phyloP scores from a whole-genome alignment of 257 asterid species.

The Fraxinus excelsior region DNA sequence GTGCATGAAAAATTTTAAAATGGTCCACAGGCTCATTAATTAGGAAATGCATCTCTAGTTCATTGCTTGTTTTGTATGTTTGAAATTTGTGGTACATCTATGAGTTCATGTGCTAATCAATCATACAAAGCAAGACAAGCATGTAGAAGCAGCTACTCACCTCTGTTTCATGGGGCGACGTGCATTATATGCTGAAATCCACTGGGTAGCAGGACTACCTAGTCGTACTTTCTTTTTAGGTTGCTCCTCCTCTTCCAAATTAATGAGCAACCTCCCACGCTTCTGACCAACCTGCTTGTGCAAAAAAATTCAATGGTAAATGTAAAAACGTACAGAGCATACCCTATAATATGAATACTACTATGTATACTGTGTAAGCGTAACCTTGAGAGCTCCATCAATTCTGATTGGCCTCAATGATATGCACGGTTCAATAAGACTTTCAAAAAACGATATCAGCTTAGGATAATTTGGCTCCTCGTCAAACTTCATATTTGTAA shows the following conservation, averaged over 20 bases:
- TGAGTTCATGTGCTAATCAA: neutral
- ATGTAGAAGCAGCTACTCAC: slow-evolving; percentile 34
- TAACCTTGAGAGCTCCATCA: slow-evolving; percentile 97
- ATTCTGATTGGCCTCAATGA: slow-evolving; percentile 85
- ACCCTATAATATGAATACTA: neutral
- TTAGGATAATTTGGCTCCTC: slow-evolving; percentile 97
- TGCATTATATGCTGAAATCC: slow-evolving; percentile 97
- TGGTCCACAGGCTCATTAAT: neutral
- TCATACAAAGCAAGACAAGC: slow-evolving; percentile 1
- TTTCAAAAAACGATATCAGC: slow-evolving; percentile 77
- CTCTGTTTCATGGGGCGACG: slow-evolving; percentile 98
- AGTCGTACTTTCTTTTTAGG: slow-evolving; percentile 94
- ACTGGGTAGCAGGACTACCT: slow-evolving; percentile 97
- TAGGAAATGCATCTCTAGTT: neutral
- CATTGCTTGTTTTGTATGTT: neutral
- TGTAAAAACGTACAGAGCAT: neutral
- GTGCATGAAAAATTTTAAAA: neutral
- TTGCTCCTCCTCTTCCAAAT: slow-evolving; percentile 61
- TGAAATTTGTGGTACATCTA: neutral
- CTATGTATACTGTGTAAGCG: neutral
- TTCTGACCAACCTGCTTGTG: slow-evolving; percentile 83
- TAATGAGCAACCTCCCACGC: slow-evolving; percentile 77
- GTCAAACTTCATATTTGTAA: slow-evolving; percentile 93
- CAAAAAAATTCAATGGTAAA: neutral
- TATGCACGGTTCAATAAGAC: slow-evolving; percentile 89